Evolutionary conservation across 768 basidiomycete species (phyloP), one percentile per base, ranked within the genome.

Genomic region (Mycena latifolia): DNA sequence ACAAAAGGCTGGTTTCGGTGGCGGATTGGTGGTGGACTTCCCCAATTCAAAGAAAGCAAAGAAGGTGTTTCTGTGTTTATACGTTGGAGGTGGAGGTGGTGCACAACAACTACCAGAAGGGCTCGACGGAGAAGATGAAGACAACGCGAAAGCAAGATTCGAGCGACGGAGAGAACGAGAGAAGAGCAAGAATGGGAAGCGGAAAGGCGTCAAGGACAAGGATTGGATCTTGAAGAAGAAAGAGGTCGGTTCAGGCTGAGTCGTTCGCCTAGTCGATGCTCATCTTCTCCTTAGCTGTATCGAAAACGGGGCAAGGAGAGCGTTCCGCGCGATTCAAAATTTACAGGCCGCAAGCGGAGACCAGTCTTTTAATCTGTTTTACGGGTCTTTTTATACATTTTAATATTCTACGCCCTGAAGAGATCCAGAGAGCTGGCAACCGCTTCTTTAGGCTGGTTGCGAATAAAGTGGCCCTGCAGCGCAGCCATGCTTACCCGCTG

Each of bases 221-320:
- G 94, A 97, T 67, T 99, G 96, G 96, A 95, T 99, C 66, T 74
- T 98, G 73, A 92, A 90, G 81, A 99, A 99, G 84, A 99, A 99
- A 86, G 93, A 97, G 85, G 95, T 92, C 66, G 60, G 85, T 72
- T 28, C 14, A 12, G 17, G 8, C 4, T 24, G 20, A 1, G 24
- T 29, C 9, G 10, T 62, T 54, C 33, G 14, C 52, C 29, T 68
- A 25, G 9, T 53, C 25, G 5, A 51, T 43, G 20, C 14, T 47
- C 41, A 61, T 55, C 35, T 69, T 22, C 53, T 67, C 55, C 56
- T 31, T 22, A 95, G 93, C 77, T 95, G 20, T 95, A 95, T 75
- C 89, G 94, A 53, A 87, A 88, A 80, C 86, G 93, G 66, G 95
- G 94, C 20, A 96, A 96, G 74, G 91, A 92, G 67, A 86, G 83